These are phyloP conservation scores for Bisporella sp. DNA, from an alignment of 2,329 filamentous ascomycete genomes.

Conservation along the genomic window DNA sequence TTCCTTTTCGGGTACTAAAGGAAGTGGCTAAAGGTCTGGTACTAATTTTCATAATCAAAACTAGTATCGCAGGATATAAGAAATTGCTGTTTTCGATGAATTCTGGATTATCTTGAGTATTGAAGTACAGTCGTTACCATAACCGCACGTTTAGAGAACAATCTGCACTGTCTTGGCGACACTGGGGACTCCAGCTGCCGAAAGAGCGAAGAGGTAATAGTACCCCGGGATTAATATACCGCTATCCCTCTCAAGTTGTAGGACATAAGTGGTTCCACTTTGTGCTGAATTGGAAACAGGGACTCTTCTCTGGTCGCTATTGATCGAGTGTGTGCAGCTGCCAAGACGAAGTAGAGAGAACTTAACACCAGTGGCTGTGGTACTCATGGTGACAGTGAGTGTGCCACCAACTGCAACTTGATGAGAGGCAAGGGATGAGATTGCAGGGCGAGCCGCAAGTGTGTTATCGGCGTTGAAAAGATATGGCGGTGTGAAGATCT, in stretches of 20 bases:
- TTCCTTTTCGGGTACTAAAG: too few species aligned
- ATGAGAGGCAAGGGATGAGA: constrained; percentile 27
- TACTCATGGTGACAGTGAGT: constrained; percentile 27
- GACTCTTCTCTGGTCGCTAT: constrained; percentile 51
- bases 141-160: too few species aligned
- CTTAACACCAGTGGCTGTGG: constrained; percentile 20
- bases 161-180: constrained; percentile 21
- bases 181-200: constrained; percentile 38
- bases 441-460: constrained; percentile 34
- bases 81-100: too few species aligned
- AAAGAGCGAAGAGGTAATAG: constrained; percentile 46
- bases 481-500: constrained; percentile 50
- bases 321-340: constrained; percentile 43
- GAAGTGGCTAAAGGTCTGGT: too few species aligned
- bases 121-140: too few species aligned
- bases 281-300: constrained; percentile 29
- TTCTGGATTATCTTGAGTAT: too few species aligned
- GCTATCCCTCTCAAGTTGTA: constrained; percentile 38
- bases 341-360: constrained; percentile 41
- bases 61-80: too few species aligned
- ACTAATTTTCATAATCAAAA: too few species aligned
- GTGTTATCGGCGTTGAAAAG: constrained; percentile 40
- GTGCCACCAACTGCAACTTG: constrained; percentile 26
- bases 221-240: constrained; percentile 45
- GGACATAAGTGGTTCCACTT: constrained; percentile 27